A percentile compares a stretch with the other conserved stretches of the same genome.
Conservation (phyloP, 2,329 filamentous ascomycete genomes). For the Fusarium paranaense region DNA sequence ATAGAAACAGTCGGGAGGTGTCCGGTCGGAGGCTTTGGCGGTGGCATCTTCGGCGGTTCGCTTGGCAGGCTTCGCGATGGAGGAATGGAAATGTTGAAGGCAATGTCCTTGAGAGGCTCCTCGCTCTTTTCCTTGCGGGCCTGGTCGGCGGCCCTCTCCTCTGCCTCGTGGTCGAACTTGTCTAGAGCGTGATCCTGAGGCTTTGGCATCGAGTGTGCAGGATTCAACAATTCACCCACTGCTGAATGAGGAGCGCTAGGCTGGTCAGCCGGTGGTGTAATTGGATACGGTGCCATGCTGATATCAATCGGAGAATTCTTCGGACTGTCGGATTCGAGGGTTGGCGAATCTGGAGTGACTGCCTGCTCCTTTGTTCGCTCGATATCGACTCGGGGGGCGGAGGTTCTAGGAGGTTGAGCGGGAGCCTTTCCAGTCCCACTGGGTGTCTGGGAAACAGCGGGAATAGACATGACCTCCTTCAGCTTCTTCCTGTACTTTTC, state of each 20-base stretch:
- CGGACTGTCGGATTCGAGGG: conserved; percentile 61
- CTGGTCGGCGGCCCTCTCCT: conserved; percentile 60
- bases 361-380: conserved; percentile 35
- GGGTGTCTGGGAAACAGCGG: conserved; percentile 48
- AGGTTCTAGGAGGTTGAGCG: conserved; percentile 17
- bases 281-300: conserved; percentile 71
- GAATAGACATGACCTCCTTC: conserved; percentile 74
- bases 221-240: conserved; percentile 65
- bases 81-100: conserved; percentile 64
- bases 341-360: conserved; percentile 58
- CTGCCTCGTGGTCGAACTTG: conserved; percentile 66
- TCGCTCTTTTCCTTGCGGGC: conserved; percentile 60
- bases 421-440: conserved; percentile 22
- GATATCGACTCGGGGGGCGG: conserved; percentile 41
- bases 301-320: conserved; percentile 71
- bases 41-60: conserved; percentile 63
- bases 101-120: conserved; percentile 57
- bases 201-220: conserved; percentile 70
- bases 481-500: conserved; percentile 92
- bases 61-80: conserved; percentile 68
- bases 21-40: conserved; percentile 60
- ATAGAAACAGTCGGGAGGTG: conserved; percentile 54
- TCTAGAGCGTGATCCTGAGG: conserved; percentile 69
- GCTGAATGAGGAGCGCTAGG: conserved; percentile 55
- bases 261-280: conserved; percentile 71